Evolutionary conservation across 805 yeast genomes (phyloP).

Genomic region (Candida silvatica): DNA sequence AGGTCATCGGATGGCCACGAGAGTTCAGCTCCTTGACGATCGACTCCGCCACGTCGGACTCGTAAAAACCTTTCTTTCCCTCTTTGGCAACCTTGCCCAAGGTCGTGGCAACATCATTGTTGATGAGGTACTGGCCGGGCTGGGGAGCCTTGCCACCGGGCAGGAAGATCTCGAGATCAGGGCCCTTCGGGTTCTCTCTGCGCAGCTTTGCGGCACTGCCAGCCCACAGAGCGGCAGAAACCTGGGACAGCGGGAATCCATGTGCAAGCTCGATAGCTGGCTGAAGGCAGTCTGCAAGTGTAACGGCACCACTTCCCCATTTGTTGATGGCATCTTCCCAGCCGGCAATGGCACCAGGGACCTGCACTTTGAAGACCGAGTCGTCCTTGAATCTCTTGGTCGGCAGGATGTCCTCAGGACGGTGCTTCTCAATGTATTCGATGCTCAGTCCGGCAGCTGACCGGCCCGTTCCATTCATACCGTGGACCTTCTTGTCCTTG

Average conservation of each 20-base stretch:
- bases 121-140: constrained; percentile 50
- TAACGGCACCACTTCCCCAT: constrained; percentile 68
- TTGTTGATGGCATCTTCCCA: constrained; percentile 62
- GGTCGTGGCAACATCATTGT: constrained; percentile 44
- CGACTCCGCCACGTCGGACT: constrained; percentile 60
- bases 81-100: constrained; percentile 39
- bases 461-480: constrained; percentile 72
- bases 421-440: constrained; percentile 34
- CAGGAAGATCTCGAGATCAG: constrained; percentile 25
- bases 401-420: constrained; percentile 34
- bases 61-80: constrained; percentile 63
- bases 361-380: constrained; percentile 55
- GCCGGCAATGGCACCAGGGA: constrained; percentile 77
- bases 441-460: constrained; percentile 44
- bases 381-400: constrained; percentile 37
- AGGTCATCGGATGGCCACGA: constrained; percentile 48
- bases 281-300: constrained; percentile 46
- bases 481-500: constrained; percentile 42
- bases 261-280: constrained; percentile 64
- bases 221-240: constrained; percentile 46
- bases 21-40: constrained; percentile 44
- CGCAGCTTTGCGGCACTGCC: constrained; percentile 30
- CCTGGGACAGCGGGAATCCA: constrained; percentile 57
- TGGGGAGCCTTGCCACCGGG: constrained; percentile 37
- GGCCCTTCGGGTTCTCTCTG: constrained; percentile 23